Evolutionary conservation across 345 rosid genomes (phyloP), one percentile per base, ranked within the genome.

Genomic region (Ailanthus altissimus): DNA sequence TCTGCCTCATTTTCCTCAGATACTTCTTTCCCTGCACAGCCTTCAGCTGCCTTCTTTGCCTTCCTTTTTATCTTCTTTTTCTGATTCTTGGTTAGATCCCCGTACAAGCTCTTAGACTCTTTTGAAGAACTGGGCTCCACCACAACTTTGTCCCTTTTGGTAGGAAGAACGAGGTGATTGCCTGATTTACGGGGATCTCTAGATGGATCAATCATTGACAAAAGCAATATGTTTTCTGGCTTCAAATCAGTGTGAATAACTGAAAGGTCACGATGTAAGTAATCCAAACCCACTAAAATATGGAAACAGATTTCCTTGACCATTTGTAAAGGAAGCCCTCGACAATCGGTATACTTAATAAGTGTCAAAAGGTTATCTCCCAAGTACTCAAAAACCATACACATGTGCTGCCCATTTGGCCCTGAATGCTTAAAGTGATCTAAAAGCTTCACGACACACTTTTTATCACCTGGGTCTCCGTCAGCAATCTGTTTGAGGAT

Each of bases 381-480:
- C 66, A 91, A 81, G 82, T 89, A 91, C 83, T 91, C 93, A 80
- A 91, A 91, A 75, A 86, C 93, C 95, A 91, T 91, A 78, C 91
- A 91, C 46, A 91, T 88, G 65, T 91, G 95, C 81, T 91, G 93
- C 13, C 95, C 95, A 77, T 91, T 91, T 14, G 91, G 91, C 51
- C 95, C 95, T 1, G 89, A 91, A 83, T 91, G 95, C 83, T 88
- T 89, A 80, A 91, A 91, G 79, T 91, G 90, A 85, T 91, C 93
- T 82, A 91, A 86, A 75, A 91, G 94, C 80, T 89, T 89, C 60
- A 91, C 94, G 8, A 89, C 91, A 73, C 92, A 88, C 49, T 83
- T 91, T 70, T 81, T 88, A 78, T 91, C 91, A 14, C 83, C 89
- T n/a, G 77, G 83, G 75, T 91, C 92, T 53, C 91, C 92, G 9